Conservation (phyloP, 768 basidiomycete genomes). For the Pulveroboletus sp. region DNA sequence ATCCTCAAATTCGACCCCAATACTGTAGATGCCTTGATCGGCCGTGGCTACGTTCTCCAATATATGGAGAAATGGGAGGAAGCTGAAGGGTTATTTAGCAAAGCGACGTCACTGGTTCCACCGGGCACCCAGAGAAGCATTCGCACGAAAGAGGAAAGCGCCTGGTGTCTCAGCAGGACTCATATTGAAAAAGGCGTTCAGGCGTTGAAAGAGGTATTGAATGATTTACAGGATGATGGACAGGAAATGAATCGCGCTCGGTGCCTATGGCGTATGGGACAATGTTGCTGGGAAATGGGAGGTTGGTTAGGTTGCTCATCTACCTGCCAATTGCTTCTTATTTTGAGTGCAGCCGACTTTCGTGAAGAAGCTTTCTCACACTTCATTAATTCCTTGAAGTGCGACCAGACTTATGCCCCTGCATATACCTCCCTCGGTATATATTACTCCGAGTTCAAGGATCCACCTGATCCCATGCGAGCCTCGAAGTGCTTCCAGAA, state of each 20-base stretch:
- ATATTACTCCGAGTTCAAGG: conserved; percentile 70
- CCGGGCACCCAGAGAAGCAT: conserved; percentile 45
- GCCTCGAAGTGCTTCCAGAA: conserved; percentile 97
- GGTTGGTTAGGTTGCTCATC: conserved; percentile 40
- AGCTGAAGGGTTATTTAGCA: conserved; percentile 58
- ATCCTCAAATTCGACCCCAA: conserved; percentile 59
- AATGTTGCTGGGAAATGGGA: conserved; percentile 65
- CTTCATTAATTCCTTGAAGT: conserved; percentile 79
- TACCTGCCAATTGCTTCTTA: background rate
- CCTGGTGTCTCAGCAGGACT: conserved; percentile 67
- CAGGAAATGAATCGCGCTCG: conserved; percentile 61
- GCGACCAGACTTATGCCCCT: conserved; percentile 72
- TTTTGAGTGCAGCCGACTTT: conserved; percentile 35
- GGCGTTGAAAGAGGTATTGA: conserved; percentile 46
- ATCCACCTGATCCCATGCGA: conserved; percentile 74
- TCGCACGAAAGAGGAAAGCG: conserved; percentile 74
- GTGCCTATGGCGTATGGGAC: conserved; percentile 82
- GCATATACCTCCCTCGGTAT: conserved; percentile 92
- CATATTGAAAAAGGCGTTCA: conserved; percentile 47
- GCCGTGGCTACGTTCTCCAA: conserved; percentile 70
- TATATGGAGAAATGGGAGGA: conserved; percentile 60
- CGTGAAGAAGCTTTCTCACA: conserved; percentile 67
- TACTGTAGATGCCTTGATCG: conserved; percentile 65
- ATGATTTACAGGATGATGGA: conserved; percentile 40
- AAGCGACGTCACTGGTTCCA: conserved; percentile 45